Evolutionary conservation across 805 yeast species (phyloP).

Genomic region (Brettanomyces bruxellensis): DNA sequence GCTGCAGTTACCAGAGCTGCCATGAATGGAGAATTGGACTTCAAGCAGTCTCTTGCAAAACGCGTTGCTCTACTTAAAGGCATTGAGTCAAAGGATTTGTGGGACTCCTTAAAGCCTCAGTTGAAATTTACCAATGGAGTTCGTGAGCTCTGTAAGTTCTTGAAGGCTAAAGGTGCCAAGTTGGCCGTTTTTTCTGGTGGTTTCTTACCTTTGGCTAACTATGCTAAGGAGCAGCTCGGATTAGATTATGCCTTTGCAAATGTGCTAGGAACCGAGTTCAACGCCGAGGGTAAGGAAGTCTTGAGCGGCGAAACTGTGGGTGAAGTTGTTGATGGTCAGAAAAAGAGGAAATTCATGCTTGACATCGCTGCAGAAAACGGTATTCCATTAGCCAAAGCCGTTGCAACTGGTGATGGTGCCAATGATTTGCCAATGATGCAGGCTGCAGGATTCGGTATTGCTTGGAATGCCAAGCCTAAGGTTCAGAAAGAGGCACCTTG

Average conservation of each 20-base stretch:
- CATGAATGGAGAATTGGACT: conserved; percentile 95
- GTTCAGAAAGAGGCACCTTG: conserved; percentile 83
- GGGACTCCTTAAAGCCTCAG: conserved; percentile 68
- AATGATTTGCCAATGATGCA: conserved; percentile 92
- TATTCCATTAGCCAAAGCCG: conserved; percentile 43
- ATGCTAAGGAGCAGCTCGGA: conserved; percentile 56
- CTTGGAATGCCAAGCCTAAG: conserved; percentile 95
- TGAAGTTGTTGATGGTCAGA: conserved; percentile 75
- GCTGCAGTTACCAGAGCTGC: conserved; percentile 86
- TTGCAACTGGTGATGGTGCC: conserved; percentile 97
- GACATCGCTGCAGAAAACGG: conserved; percentile 49
- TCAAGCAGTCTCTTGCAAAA: conserved; percentile 65
- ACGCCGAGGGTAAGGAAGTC: conserved; percentile 28
- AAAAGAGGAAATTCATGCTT: conserved; percentile 65
- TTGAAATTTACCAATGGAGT: conserved; percentile 83
- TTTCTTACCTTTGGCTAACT: conserved; percentile 77
- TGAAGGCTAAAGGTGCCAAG: conserved; percentile 54
- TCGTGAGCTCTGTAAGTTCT: conserved; percentile 50
- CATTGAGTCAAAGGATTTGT: conserved; percentile 58
- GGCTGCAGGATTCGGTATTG: conserved; percentile 86
- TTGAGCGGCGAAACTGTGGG: conserved; percentile 77
- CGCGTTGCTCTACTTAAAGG: conserved; percentile 81
- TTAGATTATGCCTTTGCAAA: conserved; percentile 91
- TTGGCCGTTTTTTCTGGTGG: conserved; percentile 94
- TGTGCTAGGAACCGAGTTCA: conserved; percentile 39